Percentiles rank a stretch among this genome's conserved stretches.
These are phyloP conservation scores for Lactarius deliciosus DNA, from an alignment of 768 basidiomycete genomes.

Conservation along the genomic window DNA sequence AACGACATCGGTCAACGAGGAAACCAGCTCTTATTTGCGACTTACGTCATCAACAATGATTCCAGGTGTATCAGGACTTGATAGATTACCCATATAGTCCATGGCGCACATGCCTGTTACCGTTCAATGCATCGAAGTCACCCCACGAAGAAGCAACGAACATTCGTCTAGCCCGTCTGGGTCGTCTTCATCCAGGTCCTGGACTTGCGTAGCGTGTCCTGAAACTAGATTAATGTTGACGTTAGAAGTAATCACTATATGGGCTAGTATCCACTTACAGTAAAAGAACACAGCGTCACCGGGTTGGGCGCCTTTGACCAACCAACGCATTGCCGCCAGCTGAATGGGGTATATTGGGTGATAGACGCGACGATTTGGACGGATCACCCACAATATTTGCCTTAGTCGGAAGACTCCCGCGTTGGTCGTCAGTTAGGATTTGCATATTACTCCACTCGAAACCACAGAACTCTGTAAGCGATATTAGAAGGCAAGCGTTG, in stretches of 20 bases:
- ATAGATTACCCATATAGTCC: background rate
- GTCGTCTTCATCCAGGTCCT: slow-evolving; percentile 4
- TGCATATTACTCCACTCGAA: background rate
- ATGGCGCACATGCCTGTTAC: slow-evolving; percentile 11
- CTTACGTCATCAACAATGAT: slow-evolving; percentile 13
- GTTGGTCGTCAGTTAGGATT: background rate
- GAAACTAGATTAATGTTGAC: slow-evolving; percentile 4
- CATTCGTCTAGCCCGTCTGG: background rate
- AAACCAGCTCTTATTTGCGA: background rate
- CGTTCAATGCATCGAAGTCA: background rate
- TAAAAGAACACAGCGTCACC: slow-evolving; percentile 9
- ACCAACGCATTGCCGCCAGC: background rate
- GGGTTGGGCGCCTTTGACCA: slow-evolving; percentile 4
- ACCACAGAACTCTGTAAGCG: background rate
- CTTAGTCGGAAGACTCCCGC: background rate
- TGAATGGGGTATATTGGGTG: background rate
- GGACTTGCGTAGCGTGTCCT: background rate
- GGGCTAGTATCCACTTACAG: background rate
- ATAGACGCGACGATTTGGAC: background rate
- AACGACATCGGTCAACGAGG: background rate
- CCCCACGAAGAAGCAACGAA: background rate
- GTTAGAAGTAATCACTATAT: background rate
- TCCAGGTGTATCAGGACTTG: background rate
- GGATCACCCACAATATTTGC: slow-evolving; percentile 11
- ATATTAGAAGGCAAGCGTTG: background rate